A percentile compares a stretch with the other conserved stretches of the same genome.
Conservation (phyloP, 805 yeast species). For the Barnettozyma botsteinii region DNA sequence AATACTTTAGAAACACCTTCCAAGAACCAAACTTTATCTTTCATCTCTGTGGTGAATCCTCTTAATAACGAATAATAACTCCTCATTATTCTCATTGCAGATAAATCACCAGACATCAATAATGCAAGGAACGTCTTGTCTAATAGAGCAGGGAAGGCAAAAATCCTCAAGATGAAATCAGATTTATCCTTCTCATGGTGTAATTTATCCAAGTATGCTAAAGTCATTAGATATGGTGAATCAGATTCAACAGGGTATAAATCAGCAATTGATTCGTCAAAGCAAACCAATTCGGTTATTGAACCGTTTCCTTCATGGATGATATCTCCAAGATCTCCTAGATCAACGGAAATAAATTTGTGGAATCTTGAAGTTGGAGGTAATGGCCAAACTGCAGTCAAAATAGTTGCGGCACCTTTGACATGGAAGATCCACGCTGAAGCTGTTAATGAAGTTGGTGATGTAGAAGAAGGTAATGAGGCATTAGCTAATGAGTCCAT, state of each 20-base stretch:
- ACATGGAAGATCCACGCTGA: constrained; percentile 97
- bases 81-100: constrained; percentile 88
- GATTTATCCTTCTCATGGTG: constrained; percentile 77
- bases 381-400: constrained; percentile 95
- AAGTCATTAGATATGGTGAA: constrained; percentile 83
- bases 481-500: constrained; percentile 96
- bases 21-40: constrained; percentile 87
- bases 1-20: constrained; percentile 86
- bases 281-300: constrained; percentile 63
- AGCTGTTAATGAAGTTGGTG: constrained; percentile 63
- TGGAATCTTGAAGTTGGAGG: constrained; percentile 61
- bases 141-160: constrained; percentile 88
- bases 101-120: constrained; percentile 76
- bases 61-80: constrained; percentile 78
- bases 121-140: constrained; percentile 75
- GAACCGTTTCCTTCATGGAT: constrained; percentile 33
- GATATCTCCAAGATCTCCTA: constrained; percentile 80
- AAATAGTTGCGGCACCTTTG: constrained; percentile 92
- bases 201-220: constrained; percentile 79
- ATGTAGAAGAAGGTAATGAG: constrained; percentile 37
- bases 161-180: constrained; percentile 79
- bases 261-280: constrained; percentile 80
- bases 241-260: constrained; percentile 77
- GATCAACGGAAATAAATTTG: constrained; percentile 74
- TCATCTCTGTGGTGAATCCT: constrained; percentile 79